Evolutionary conservation across 2,329 filamentous ascomycete genomes (phyloP).

Genomic region (Sclerotiophoma versabilis): DNA sequence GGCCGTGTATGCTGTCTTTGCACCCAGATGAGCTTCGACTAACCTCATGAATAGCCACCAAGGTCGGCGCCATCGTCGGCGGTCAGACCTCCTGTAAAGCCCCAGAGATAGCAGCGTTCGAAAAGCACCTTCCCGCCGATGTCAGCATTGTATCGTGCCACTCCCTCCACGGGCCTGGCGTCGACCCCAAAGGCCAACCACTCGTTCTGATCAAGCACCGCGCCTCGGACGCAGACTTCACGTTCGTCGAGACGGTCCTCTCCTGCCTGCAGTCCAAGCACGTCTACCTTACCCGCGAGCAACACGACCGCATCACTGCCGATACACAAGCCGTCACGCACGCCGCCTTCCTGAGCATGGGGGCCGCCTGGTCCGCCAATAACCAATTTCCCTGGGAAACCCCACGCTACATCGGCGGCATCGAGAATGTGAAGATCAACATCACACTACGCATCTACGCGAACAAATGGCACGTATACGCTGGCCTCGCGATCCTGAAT

Average conservation of each 20-base stretch:
- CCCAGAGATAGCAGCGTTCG: constrained; percentile 92
- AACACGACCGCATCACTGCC: constrained; percentile 96
- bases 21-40: constrained; percentile 15
- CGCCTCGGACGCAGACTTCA: constrained; percentile 76
- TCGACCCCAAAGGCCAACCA: constrained; percentile 88
- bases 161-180: constrained; percentile 90
- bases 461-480: constrained; percentile 99
- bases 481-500: constrained; percentile 94
- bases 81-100: constrained; percentile 99
- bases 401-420: constrained; percentile 92
- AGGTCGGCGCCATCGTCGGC: constrained; percentile 92
- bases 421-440: constrained; percentile 99
- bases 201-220: constrained; percentile 94
- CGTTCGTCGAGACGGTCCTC: constrained; percentile 81
- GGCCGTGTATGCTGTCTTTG: constrained; percentile 75
- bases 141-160: constrained; percentile 96
- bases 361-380: constrained; percentile 95
- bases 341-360: constrained; percentile 94
- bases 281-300: constrained; percentile 83
- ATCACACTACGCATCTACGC: constrained; percentile 95
- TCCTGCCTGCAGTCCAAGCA: constrained; percentile 84
- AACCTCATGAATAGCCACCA: constrained; percentile 72
- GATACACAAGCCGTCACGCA: constrained; percentile 98
- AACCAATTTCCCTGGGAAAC: constrained; percentile 97
- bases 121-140: constrained; percentile 83